phyloP scores from a whole-genome alignment of 2,329 filamentous ascomycete species.

The Grosmannia clavigera region DNA sequence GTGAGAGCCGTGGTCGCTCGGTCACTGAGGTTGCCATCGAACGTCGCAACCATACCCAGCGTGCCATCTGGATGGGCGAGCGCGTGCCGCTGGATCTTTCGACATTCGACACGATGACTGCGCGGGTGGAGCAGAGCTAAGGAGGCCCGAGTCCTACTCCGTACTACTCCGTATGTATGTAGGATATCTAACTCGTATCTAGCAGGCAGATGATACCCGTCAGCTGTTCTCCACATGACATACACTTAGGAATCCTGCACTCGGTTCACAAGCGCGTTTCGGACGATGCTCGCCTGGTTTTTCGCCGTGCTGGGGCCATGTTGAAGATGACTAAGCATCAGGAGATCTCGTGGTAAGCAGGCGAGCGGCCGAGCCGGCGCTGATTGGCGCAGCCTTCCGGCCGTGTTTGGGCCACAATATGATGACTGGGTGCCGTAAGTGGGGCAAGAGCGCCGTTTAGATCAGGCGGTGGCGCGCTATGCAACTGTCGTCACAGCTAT shows the following conservation, averaged over 20 bases:
- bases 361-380: neutral
- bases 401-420: neutral
- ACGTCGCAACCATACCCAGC: conserved; percentile 49
- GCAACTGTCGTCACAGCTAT: neutral
- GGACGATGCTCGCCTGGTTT: neutral
- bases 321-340: neutral
- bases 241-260: neutral
- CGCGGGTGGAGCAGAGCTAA: neutral
- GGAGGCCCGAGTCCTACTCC: no score
- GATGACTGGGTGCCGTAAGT: neutral
- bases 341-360: neutral
- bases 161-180: no score
- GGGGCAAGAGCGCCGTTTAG: neutral
- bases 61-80: conserved; percentile 65
- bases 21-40: conserved; percentile 18
- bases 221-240: neutral
- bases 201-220: neutral
- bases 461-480: neutral
- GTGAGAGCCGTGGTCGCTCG: conserved; percentile 5
- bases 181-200: neutral
- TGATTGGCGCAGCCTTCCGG: neutral
- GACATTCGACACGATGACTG: conserved; percentile 27
- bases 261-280: neutral
- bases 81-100: conserved; percentile 46
- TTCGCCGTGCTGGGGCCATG: neutral